A percentile compares a stretch with the other conserved stretches of the same genome.
Evolutionary conservation across 495 filamentous ascomycete species (phyloP).

Genomic region (Neurospora sp.): DNA sequence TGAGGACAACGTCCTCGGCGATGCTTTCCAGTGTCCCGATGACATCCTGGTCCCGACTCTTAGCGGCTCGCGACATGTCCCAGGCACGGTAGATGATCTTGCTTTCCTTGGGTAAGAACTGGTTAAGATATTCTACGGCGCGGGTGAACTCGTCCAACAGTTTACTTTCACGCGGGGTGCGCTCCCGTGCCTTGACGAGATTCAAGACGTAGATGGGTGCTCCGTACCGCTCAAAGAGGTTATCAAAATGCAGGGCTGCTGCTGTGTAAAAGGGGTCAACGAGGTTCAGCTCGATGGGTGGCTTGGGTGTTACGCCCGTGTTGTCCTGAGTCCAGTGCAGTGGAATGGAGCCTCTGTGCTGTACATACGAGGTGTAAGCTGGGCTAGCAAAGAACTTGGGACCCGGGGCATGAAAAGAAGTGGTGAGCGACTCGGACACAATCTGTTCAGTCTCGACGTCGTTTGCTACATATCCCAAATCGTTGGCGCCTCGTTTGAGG

Average conservation of each 20-base stretch:
- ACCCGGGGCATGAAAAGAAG: conserved; percentile 88
- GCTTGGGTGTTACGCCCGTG: conserved; percentile 89
- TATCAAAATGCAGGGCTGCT: conserved; percentile 94
- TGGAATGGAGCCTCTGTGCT: conserved; percentile 94
- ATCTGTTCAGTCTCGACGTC: conserved; percentile 99
- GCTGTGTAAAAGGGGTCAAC: conserved; percentile 93
- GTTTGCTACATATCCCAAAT: conserved; percentile 93
- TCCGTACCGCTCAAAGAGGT: conserved; percentile 89
- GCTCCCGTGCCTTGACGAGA: conserved; percentile 80
- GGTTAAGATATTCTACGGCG: conserved; percentile 86
- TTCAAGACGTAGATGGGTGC: conserved; percentile 88
- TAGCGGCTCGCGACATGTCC: conserved; percentile 96
- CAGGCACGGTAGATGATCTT: conserved; percentile 90
- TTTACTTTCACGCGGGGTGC: conserved; percentile 88
- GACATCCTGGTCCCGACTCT: conserved; percentile 90
- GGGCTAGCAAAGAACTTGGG: conserved; percentile 79
- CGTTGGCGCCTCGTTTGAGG: conserved; percentile 89
- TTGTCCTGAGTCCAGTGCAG: conserved; percentile 97
- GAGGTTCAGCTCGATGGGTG: conserved; percentile 87
- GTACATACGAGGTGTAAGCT: conserved; percentile 89
- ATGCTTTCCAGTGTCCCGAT: conserved; percentile 85
- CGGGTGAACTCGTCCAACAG: conserved; percentile 79
- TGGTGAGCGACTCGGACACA: conserved; percentile 84
- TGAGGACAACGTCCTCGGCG: conserved; percentile 71
- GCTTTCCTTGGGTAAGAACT: conserved; percentile 74